Base-by-base conservation (phyloP, 2,329 filamentous ascomycete species). In the Hymenoscyphus albidus region DNA sequence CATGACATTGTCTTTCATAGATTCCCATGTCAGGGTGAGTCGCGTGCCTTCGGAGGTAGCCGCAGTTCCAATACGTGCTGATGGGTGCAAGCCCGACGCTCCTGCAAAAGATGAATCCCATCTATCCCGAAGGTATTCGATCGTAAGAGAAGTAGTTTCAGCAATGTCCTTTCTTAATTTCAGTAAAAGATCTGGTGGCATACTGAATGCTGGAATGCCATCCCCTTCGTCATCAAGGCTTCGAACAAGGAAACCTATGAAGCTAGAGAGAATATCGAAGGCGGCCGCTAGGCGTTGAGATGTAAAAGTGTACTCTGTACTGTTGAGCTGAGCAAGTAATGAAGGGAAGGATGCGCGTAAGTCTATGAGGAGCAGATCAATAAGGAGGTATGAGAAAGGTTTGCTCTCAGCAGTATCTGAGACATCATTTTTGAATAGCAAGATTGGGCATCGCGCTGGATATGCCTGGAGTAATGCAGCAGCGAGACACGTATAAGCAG, bases 101-200 rank as follows among this genome's bases (percentile, higher is more conserved):
- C 86, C 87, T 3, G 86, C 83, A n/a, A 85, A 78, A 1, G 84
- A 83, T 4, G 85, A 85, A 71, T 91, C 88, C 85, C 86, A 90
- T n/a, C 88, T 78, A 71, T 91, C 88, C 51, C 87, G 83, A 1
- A 91, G 79, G 73, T 87, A 88, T 75, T 90, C 88, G 65, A 88
- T 81, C 0, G 83, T 82, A 1, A 87, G 75, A 0, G 85, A 85
- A 72, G 90, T 80, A 3, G 87, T 86, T 71, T 91, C 88, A 0
- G 83, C 80, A 60, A 90, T 81, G 62, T 82, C 79, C 59, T 81
- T 84, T 48, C 86, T 82, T 5, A 90, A 76, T 70, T 85, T 86
- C 14, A 90, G 77, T 32, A 91, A 80, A 31, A 82, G 81, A 63
- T 88, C 85, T 0, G 86, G 82, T 0, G 83, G 75, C 77, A 87